Evolutionary conservation across 129 eudicot species (phyloP).

Genomic region (Pittosporum tobira): DNA sequence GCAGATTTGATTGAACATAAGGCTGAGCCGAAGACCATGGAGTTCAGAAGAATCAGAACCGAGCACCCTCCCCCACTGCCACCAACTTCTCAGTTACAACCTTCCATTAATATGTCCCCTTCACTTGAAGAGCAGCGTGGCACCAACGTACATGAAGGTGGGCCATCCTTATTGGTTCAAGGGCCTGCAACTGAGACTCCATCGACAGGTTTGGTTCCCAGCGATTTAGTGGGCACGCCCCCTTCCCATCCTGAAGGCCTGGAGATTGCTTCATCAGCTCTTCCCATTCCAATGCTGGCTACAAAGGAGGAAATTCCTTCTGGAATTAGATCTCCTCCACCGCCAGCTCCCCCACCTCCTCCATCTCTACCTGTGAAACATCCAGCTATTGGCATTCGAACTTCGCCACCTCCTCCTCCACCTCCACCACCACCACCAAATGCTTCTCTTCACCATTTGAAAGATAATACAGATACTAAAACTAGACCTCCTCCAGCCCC

Average conservation of each 20-base stretch:
- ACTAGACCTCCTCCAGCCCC: slow-evolving; percentile 24
- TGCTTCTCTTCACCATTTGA: slow-evolving; percentile 23
- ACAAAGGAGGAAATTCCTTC: background rate
- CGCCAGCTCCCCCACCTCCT: slow-evolving; percentile 17
- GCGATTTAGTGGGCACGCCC: background rate
- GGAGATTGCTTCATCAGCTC: slow-evolving; percentile 13
- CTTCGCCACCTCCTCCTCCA: slow-evolving; percentile 20
- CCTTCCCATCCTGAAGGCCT: background rate
- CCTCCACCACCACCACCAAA: slow-evolving; percentile 10
- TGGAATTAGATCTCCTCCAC: slow-evolving; percentile 10
- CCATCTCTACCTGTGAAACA: slow-evolving; percentile 18
- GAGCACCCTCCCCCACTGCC: slow-evolving; percentile 13
- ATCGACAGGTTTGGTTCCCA: background rate
- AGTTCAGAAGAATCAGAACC: background rate
- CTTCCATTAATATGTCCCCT: slow-evolving; percentile 1
- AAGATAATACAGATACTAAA: slow-evolving; percentile 21
- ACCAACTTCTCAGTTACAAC: background rate
- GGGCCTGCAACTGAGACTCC: slow-evolving; percentile 15
- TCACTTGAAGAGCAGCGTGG: slow-evolving; percentile 10
- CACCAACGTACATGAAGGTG: slow-evolving; percentile 10
- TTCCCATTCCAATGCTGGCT: slow-evolving; percentile 6
- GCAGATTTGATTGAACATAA: slow-evolving; percentile 18
- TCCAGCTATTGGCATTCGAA: slow-evolving; percentile 4
- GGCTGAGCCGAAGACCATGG: slow-evolving; percentile 12
- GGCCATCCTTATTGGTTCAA: background rate